Base-by-base conservation (phyloP, 805 yeast genomes). In the Wickerhamomyces bovis region DNA sequence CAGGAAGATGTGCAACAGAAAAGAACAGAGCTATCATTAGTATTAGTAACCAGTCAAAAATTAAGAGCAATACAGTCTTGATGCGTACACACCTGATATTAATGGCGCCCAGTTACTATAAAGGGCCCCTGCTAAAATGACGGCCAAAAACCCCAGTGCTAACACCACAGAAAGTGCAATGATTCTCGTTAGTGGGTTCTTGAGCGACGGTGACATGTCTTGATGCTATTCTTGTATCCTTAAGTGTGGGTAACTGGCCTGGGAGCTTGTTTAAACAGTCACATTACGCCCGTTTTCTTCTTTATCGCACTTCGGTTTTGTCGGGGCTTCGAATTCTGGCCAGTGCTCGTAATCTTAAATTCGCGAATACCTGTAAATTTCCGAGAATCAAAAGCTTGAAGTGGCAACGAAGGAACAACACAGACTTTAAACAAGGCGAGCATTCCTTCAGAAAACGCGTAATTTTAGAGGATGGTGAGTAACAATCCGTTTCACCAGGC, bases 31-130 rank as follows among this genome's bases (percentile, higher is more conserved):
- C 80, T 52, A 64, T 67, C 49, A 50, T 16, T 38, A 43, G 21
- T 26, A 39, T 41, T 36, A 35, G 39, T 41, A 19, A 21, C 20
- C 21, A 38, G 45, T 35, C 11, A 18, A 39, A 43, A 19, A 21
- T 38, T 19, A 31, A 21, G 19, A 31, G 13, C 8, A 15, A 18
- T 7, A 20, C 18, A 31, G 12, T 16, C 36, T 11, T 16, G 31
- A 28, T 33, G 12, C 6, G 8, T 13, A 68, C 76, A 35, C 50
- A 71, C 75, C 69, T 42, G 81, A 79, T 30, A 81, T 67, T 46
- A 86, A 70, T 9, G 95, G 94, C 54, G 77, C 72, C 95, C 95
- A 87, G 62, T 83, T 85, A 42, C 84, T 83, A 61, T 75, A 83
- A 8, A 88, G 70, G 4, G 85, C 84, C 28, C 89, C 85, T 10